Conservation (phyloP, 1,284 basidiomycete species). For the Vanrija sp. region DNA sequence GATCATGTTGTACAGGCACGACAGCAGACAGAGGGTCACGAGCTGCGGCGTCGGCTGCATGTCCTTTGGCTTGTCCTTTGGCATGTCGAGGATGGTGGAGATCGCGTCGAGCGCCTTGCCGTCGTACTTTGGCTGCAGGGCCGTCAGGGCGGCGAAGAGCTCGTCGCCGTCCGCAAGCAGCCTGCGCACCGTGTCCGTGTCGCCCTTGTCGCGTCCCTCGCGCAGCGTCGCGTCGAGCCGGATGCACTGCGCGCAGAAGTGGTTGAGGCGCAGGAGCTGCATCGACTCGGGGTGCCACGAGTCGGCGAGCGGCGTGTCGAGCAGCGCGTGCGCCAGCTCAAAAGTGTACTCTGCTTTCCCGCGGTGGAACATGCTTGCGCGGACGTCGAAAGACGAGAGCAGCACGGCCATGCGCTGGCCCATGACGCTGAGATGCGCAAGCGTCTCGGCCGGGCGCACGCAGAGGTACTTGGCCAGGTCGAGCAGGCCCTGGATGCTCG, state of each 20-base stretch:
- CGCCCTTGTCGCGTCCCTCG: too few relatives aligned
- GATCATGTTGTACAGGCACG: slow-evolving; percentile 1
- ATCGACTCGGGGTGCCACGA: too few relatives aligned
- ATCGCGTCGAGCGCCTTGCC: not conserved
- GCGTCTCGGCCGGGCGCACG: not conserved
- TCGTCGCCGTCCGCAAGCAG: too few relatives aligned
- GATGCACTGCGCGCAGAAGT: too few relatives aligned
- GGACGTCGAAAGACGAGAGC: slow-evolving; percentile 1
- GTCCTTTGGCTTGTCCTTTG: not conserved
- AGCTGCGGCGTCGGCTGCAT: not conserved
- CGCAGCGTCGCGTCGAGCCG: too few relatives aligned
- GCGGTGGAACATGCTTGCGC: slow-evolving; percentile 1
- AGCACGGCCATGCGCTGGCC: slow-evolving; percentile 1
- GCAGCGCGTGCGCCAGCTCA: not conserved
- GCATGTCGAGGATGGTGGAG: not conserved
- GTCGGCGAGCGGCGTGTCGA: too few relatives aligned
- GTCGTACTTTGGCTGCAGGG: not conserved
- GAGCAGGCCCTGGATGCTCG: slow-evolving; percentile 1
- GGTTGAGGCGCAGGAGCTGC: too few relatives aligned
- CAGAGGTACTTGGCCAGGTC: not conserved
- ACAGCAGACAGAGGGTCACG: not conserved
- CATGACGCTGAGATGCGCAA: not conserved
- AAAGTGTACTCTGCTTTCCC: slow-evolving; percentile 1
- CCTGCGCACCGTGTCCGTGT: too few relatives aligned
- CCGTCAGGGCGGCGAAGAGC: too few relatives aligned